Conservation (phyloP, 2,329 filamentous ascomycete genomes). For the Ceratocystis alfenasii region DNA sequence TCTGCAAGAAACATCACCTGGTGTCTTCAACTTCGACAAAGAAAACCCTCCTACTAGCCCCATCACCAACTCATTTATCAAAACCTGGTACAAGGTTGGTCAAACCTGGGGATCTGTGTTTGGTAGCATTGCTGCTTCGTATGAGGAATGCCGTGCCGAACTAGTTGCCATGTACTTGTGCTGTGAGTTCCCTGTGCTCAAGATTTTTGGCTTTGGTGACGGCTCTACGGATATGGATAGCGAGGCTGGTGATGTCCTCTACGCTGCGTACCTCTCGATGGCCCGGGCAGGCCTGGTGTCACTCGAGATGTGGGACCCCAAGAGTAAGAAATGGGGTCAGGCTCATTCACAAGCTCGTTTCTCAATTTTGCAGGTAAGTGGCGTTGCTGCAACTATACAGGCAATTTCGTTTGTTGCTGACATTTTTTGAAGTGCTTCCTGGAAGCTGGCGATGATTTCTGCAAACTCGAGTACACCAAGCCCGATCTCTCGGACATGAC, state of each 20-base stretch:
- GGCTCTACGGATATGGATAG: conserved; percentile 59
- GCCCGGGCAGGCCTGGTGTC: conserved; percentile 80
- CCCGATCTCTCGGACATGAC: conserved; percentile 70
- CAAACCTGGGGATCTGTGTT: conserved; percentile 94
- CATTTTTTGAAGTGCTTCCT: conserved; percentile 52
- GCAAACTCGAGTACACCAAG: conserved; percentile 60
- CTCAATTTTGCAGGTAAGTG: conserved; percentile 55
- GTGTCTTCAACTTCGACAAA: conserved; percentile 78
- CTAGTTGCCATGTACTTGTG: conserved; percentile 84
- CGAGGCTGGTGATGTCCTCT: conserved; percentile 76
- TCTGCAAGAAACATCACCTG: conserved; percentile 73
- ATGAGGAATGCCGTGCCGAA: conserved; percentile 79
- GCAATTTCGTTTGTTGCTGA: conserved; percentile 12
- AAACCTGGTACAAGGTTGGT: conserved; percentile 84
- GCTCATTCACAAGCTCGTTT: conserved; percentile 85
- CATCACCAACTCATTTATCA: conserved; percentile 59
- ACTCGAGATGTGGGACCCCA: conserved; percentile 90
- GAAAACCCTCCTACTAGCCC: conserved; percentile 72
- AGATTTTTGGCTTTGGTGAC: conserved; percentile 85
- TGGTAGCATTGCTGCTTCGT: conserved; percentile 71
- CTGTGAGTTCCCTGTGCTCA: conserved; percentile 77
- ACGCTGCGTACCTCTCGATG: conserved; percentile 83
- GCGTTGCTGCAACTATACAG: neutral
- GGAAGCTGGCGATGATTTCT: conserved; percentile 74
- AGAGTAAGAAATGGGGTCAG: conserved; percentile 83